Evolutionary conservation across 805 yeast species (phyloP), one percentile per base, ranked within the genome.

Genomic region (Metschnikowia vanudenii): DNA sequence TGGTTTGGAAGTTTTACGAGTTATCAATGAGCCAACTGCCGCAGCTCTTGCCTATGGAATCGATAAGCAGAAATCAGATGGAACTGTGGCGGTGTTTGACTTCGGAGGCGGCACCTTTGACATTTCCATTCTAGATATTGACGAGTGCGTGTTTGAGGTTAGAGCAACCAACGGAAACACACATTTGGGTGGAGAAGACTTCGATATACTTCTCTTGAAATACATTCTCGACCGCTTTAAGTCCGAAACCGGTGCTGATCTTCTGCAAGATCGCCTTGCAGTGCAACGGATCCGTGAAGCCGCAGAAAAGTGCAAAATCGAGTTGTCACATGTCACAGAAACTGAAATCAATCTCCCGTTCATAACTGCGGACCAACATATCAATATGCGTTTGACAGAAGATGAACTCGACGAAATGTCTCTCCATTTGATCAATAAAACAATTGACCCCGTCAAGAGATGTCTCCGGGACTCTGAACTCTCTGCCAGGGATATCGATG

Each of bases 1-100:
- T n/a, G 92, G 92, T 20, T 65, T 86, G 55, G 82, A 85, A 47
- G 86, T 86, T 24, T 65, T 85, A 56, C 73, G 95, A 63, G 90
- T 86, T 38, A 78, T 86, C 28, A 86, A 86, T 64, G 94, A 86
- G 65, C 94, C 94, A 34, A 86, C 59, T 7, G 97, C 97, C 43
- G 97, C 97, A 57, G 97, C 97, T 55, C 88, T 89, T 74, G 97
- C 97, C 58, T 90, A 90, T 77, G 97, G 97, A 75, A 80, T 91
- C 54, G 92, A 86, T 59, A 74, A 76, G 57, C 71, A 74, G 44
- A 55, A 58, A 39, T 65, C 75, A 47, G 80, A 77, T 59, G 80
- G 81, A 33, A 68, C 76, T 37, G 71, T 79, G 17, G 78, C 81
- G 32, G 81, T 79, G 35, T 86, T 83, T 60, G 95, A 86, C 67